Percentiles rank a stretch among this genome's conserved stretches.
Evolutionary conservation across 306 rosid species (phyloP).

Genomic region (Vicia faba): DNA sequence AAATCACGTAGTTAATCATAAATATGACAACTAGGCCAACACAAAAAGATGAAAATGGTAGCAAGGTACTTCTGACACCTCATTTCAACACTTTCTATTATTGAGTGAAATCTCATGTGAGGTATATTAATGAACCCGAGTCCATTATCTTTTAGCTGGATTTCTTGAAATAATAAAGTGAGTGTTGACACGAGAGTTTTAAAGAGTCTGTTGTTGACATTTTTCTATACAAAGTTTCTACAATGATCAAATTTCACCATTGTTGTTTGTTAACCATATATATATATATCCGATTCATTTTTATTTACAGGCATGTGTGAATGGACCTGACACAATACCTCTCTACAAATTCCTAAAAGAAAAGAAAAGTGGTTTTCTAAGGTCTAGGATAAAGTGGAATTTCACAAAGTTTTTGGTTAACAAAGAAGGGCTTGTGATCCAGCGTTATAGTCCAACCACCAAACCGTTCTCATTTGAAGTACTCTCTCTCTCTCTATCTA

Average conservation of each 20-base stretch:
- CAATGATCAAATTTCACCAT: conserved; percentile 3
- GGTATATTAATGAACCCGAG: background rate
- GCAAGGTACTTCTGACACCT: background rate
- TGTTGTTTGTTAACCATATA: conserved; percentile 26
- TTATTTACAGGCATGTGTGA: conserved; percentile 60
- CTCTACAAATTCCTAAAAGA: conserved; percentile 75
- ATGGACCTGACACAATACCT: conserved; percentile 68
- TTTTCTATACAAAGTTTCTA: conserved; percentile 1
- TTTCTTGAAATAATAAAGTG: background rate
- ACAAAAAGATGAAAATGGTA: background rate
- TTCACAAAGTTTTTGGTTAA: conserved; percentile 87
- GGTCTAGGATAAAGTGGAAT: conserved; percentile 84
- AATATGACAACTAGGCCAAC: conserved; percentile 15
- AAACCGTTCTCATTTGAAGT: conserved; percentile 69
- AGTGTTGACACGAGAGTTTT: background rate
- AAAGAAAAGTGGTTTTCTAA: conserved; percentile 57
- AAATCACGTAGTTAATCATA: too few relatives aligned
- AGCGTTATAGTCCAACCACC: conserved; percentile 63
- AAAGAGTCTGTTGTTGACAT: background rate
- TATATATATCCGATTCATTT: conserved; percentile 4
- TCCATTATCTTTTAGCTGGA: background rate
- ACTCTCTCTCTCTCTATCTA: conserved; percentile 32
- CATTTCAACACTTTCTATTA: background rate
- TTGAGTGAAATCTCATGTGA: background rate
- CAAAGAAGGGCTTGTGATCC: conserved; percentile 64